A percentile compares a stretch with the other conserved stretches of the same genome.
These are phyloP conservation scores for Solanum chacoense DNA, from an alignment of 305 asterid genomes.

Conservation along the genomic window DNA sequence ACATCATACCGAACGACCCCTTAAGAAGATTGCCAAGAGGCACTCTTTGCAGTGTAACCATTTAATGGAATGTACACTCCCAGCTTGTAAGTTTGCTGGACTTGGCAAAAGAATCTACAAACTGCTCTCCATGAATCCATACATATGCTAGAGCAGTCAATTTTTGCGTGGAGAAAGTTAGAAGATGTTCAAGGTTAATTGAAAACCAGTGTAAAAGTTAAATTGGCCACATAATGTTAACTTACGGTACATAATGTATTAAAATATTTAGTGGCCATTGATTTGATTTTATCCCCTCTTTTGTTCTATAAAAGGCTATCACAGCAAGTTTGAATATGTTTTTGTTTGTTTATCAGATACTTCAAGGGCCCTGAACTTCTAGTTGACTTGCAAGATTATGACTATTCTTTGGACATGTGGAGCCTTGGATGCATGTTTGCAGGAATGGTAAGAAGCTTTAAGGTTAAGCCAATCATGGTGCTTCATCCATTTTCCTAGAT, in stretches of 20 bases:
- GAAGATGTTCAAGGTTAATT: not conserved
- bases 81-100: not conserved
- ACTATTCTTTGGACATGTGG: conserved; percentile 81
- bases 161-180: not conserved
- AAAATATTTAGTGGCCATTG: not conserved
- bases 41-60: not conserved
- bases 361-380: conserved; percentile 82
- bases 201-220: not conserved
- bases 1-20: not conserved
- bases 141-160: not conserved
- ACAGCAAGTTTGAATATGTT: not conserved
- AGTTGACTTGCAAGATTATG: conserved; percentile 74
- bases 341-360: conserved; percentile 26
- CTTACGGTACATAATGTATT: not conserved
- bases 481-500: not conserved
- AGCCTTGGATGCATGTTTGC: conserved; percentile 88
- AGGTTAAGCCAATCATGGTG: not conserved
- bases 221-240: not conserved
- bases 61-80: not conserved
- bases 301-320: not conserved
- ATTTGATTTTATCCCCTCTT: not conserved
- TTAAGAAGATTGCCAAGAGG: not conserved
- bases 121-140: not conserved
- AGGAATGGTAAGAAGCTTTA: conserved; percentile 47
- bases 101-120: not conserved